Evolutionary conservation across 495 filamentous ascomycete genomes (phyloP).

Genomic region (Penicillium roqueforti): DNA sequence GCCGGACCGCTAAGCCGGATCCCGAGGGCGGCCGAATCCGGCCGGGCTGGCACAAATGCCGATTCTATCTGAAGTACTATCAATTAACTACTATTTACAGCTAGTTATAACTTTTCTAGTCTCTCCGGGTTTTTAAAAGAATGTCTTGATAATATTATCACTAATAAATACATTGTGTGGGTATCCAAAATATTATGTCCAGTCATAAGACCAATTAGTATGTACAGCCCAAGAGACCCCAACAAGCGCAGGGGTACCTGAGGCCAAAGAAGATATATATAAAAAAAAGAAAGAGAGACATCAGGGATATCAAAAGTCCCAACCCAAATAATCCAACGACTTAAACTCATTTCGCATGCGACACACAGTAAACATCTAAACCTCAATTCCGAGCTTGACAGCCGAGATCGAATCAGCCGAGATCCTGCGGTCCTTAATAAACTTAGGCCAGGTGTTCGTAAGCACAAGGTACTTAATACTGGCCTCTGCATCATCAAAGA

Average conservation of each 20-base stretch:
- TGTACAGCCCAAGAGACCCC: slow-evolving; percentile 2
- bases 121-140: neutral
- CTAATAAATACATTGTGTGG: slow-evolving; percentile 4
- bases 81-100: neutral
- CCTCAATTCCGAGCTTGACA: slow-evolving; percentile 8
- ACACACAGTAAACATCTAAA: slow-evolving; percentile 5
- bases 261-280: too few relatives aligned
- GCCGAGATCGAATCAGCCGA: slow-evolving; percentile 19
- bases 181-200: slow-evolving; percentile 10
- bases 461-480: slow-evolving; percentile 66
- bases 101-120: neutral
- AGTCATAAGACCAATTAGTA: slow-evolving; percentile 2
- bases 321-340: neutral
- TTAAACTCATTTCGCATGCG: slow-evolving; percentile 13
- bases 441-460: slow-evolving; percentile 69
- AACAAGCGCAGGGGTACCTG: neutral
- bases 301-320: neutral
- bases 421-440: slow-evolving; percentile 33
- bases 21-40: too few relatives aligned
- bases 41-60: too few relatives aligned
- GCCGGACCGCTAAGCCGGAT: too few relatives aligned
- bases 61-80: too few relatives aligned
- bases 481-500: slow-evolving; percentile 58
- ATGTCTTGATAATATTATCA: neutral
- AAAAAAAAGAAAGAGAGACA: neutral